These are phyloP conservation scores for Suhomyces maxii DNA, from an alignment of 1,139 yeast species.

Conservation along the genomic window DNA sequence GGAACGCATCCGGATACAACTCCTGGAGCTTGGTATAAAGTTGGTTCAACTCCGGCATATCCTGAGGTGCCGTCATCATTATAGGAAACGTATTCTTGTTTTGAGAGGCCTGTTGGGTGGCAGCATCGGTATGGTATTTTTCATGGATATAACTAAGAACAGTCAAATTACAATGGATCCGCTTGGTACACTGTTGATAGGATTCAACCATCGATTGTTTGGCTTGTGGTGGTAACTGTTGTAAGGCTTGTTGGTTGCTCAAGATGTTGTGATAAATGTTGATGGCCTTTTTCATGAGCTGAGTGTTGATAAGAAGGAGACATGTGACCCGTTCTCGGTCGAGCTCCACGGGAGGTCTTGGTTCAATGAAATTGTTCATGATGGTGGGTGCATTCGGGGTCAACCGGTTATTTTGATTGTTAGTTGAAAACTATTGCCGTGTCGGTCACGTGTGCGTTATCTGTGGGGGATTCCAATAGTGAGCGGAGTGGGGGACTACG, in stretches of 20 bases:
- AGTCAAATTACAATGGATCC: conserved; percentile 55
- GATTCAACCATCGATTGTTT: conserved; percentile 43
- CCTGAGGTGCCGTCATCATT: conserved; percentile 54
- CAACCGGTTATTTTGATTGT: neutral
- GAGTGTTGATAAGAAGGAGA: conserved; percentile 52
- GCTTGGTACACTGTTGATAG: conserved; percentile 51
- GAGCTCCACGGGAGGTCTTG: conserved; percentile 17
- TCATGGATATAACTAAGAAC: conserved; percentile 56
- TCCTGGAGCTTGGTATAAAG: conserved; percentile 51
- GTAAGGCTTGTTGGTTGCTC: conserved; percentile 37
- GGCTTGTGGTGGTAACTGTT: conserved; percentile 37
- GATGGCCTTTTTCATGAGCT: conserved; percentile 50
- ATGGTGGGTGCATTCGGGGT: neutral
- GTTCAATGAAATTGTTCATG: conserved; percentile 7
- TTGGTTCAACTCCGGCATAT: conserved; percentile 52
- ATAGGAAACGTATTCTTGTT: conserved; percentile 49
- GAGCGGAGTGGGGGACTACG: no score
- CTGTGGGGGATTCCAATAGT: no score
- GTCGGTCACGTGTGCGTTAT: conserved; percentile 2
- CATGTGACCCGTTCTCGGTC: conserved; percentile 53
- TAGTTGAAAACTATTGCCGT: neutral
- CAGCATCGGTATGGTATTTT: conserved; percentile 42
- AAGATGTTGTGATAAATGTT: conserved; percentile 37
- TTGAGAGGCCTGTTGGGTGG: conserved; percentile 25
- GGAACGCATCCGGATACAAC: conserved; percentile 56